phyloP scores from a whole-genome alignment of 306 rosid species.

The Citrullus mucosospermus region DNA sequence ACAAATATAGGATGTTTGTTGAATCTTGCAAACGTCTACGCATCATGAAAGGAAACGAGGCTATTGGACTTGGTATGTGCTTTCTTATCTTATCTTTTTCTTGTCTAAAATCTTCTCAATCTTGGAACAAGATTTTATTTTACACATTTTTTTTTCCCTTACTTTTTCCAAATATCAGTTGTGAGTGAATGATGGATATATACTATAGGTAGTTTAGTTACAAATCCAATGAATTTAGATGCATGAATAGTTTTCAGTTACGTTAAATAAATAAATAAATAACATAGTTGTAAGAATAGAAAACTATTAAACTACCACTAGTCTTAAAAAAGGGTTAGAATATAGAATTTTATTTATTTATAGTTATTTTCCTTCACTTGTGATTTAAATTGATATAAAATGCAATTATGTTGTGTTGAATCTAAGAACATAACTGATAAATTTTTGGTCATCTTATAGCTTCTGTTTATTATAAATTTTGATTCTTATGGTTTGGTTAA shows the following conservation, averaged over 20 bases:
- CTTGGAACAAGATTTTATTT: neutral
- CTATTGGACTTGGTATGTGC: conserved; percentile 59
- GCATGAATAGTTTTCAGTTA: neutral
- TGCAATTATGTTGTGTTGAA: neutral
- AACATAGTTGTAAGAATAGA: neutral
- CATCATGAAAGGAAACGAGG: conserved; percentile 93
- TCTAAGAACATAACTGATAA: neutral
- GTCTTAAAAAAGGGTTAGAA: neutral
- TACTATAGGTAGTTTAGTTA: neutral
- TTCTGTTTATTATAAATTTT: neutral
- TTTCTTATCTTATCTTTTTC: no score
- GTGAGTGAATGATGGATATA: neutral
- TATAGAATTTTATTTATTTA: neutral
- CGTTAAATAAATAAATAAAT: neutral
- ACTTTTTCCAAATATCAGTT: neutral
- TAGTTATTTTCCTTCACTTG: neutral
- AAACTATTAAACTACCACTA: neutral
- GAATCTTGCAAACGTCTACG: conserved; percentile 89
- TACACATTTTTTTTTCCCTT: neutral
- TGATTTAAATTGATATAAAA: neutral
- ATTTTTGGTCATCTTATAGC: neutral
- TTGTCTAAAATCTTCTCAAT: neutral
- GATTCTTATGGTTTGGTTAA: neutral
- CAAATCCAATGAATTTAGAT: neutral
- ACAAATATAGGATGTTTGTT: conserved; percentile 52